Percentiles rank a stretch among this genome's conserved stretches.
These are phyloP conservation scores for Cylindrodendrum hubeiense DNA, from an alignment of 2,329 filamentous ascomycete genomes.

Conservation along the genomic window DNA sequence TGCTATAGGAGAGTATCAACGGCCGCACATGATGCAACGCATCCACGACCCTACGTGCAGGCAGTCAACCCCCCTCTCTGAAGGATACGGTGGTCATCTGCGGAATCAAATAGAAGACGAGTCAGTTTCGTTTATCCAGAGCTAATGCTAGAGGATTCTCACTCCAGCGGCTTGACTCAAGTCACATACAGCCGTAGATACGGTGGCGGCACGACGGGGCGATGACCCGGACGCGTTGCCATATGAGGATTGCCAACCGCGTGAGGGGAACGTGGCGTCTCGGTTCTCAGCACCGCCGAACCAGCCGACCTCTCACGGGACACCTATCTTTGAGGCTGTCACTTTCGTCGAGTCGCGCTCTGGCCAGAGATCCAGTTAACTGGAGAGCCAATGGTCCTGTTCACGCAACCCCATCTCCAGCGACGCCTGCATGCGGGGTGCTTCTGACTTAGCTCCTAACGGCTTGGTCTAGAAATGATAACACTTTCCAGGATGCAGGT, in stretches of 20 bases:
- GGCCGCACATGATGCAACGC: background rate
- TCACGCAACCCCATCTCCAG: background rate
- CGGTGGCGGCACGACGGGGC: constrained; percentile 16
- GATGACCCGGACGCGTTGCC: background rate
- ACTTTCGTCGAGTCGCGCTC: background rate
- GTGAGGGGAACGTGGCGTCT: background rate
- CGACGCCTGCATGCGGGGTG: constrained; percentile 15
- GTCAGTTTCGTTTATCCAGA: background rate
- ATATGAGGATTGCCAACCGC: background rate
- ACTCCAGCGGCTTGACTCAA: background rate
- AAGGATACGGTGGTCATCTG: background rate
- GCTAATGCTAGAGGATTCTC: background rate
- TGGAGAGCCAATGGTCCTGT: constrained; percentile 7
- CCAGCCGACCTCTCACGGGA: background rate
- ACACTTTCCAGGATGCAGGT: background rate
- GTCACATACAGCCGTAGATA: background rate
- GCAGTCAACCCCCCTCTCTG: background rate
- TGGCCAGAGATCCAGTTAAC: background rate
- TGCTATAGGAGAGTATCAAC: background rate
- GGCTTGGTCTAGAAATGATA: background rate
- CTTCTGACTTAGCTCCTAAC: background rate
- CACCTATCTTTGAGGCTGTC: background rate
- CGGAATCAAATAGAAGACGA: background rate
- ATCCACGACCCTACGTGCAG: constrained; percentile 8
- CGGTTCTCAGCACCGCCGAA: background rate